phyloP scores from a whole-genome alignment of 192 early-diverging fungal species.

The Coemansia sp. region DNA sequence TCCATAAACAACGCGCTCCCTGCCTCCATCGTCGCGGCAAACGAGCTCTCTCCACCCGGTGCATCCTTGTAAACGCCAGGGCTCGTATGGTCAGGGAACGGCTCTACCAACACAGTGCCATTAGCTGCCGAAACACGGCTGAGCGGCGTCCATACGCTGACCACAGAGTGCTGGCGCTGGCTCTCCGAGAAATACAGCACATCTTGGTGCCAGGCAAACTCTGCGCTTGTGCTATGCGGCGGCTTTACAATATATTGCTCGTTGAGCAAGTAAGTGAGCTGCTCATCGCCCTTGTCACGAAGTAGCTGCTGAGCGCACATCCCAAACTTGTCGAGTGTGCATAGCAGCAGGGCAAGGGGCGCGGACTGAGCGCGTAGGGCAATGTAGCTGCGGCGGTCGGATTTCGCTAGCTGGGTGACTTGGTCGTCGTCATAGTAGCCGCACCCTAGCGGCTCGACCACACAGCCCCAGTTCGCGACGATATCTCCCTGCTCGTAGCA shows the following conservation, averaged over 20 bases:
- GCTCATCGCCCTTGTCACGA: neutral
- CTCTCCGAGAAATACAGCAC: conserved; percentile 25
- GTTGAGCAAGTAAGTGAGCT: conserved; percentile 27
- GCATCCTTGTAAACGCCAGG: conserved; percentile 18
- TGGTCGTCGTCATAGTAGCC: conserved; percentile 26
- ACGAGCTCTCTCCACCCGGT: neutral
- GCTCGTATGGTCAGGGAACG: conserved; percentile 27
- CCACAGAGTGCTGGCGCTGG: conserved; percentile 20
- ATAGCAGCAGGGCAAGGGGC: neutral
- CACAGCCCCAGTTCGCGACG: conserved; percentile 45
- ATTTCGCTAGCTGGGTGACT: conserved; percentile 6
- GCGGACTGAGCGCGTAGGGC: conserved; percentile 14
- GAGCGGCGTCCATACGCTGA: conserved; percentile 50
- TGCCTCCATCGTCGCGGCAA: conserved; percentile 26
- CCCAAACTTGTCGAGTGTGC: conserved; percentile 43
- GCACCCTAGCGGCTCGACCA: conserved; percentile 53
- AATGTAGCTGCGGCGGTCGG: conserved; percentile 12
- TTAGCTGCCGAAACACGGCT: conserved; percentile 24
- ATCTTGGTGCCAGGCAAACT: conserved; percentile 55
- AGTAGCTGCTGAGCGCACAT: conserved; percentile 34
- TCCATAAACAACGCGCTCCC: conserved; percentile 52
- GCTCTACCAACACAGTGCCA: conserved; percentile 45
- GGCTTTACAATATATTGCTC: conserved; percentile 58
- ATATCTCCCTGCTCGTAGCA: conserved; percentile 55
- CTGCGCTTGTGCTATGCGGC: conserved; percentile 16